Evolutionary conservation across 2,329 filamentous ascomycete species (phyloP), one percentile per base, ranked within the genome.

Genomic region (Stachybotrys echinatus): DNA sequence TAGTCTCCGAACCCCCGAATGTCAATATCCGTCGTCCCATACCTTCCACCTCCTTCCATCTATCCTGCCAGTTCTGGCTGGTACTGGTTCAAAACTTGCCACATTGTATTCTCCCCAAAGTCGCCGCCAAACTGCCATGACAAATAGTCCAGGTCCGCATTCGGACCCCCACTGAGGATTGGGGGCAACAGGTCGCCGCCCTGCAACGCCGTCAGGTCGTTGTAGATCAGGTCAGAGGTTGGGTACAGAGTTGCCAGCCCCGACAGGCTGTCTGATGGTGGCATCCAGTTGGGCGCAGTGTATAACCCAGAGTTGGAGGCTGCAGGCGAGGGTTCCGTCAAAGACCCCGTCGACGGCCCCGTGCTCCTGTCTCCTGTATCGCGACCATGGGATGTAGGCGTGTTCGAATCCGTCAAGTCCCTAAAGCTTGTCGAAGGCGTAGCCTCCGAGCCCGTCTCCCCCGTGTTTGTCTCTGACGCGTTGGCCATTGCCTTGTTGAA

Each of bases 211-310:
- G 69, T 72, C 4, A 83, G 65, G 31, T 83, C 74, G 54, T 83
- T 80, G 57, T 77, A 83, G 1, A 80, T 65, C 5, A 84, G 65
- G 55, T 84, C 80, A 19, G 75, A 74, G 51, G 77, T 80, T 0
- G 80, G 76, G 49, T 80, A 81, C 51, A 83, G 72, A 17, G 79
- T 77, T 54, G 76, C 73, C 51, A 84, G 71, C 12, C 68, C 65
- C 20, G 73, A 65, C 56, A 81, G 74, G 56, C 77, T 73, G 52
- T 79, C 76, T 49, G 69, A 64, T 6, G 66, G 65, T 2, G 75
- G 74, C 40, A 74, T 55, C 70, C 73, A 76, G 45, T 71, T 66
- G 3, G 47, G 23, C 6, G 40, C 23, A 7, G 44, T 23, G n/a
- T 19, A 34, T n/a, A 18, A 4, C 4, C 12, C 19, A 14, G 44